These are phyloP conservation scores for Casuarina cunninghamiana DNA, from an alignment of 306 rosid genomes.

Conservation along the genomic window DNA sequence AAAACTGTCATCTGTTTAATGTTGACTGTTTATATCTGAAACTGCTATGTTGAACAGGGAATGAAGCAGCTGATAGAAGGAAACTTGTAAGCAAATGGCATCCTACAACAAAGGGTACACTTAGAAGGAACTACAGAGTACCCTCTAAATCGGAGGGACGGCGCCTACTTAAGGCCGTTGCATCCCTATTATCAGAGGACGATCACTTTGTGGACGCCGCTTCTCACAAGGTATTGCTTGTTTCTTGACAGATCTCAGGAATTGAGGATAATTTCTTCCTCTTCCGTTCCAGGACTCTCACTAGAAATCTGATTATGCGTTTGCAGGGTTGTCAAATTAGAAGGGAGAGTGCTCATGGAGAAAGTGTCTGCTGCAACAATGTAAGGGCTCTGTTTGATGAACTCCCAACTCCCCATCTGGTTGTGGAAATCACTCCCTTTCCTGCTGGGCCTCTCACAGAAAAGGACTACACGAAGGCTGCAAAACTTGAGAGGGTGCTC, in stretches of 20 bases:
- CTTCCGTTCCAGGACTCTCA: not conserved
- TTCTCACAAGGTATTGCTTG: constrained; percentile 78
- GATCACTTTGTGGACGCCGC: constrained; percentile 28
- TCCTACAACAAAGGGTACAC: too few relatives aligned
- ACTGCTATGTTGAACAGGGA: constrained; percentile 15
- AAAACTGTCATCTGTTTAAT: not conserved
- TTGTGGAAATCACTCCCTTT: constrained; percentile 86
- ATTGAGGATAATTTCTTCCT: too few relatives aligned
- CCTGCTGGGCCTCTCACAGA: constrained; percentile 80
- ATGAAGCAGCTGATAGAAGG: too few relatives aligned
- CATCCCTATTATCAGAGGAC: too few relatives aligned
- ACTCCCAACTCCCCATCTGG: constrained; percentile 88
- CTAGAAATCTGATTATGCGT: constrained; percentile 4
- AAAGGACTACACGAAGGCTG: constrained; percentile 54
- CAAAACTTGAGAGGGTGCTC: too few relatives aligned
- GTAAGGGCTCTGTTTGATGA: constrained; percentile 96
- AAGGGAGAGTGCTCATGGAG: constrained; percentile 30
- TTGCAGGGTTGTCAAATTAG: constrained; percentile 91
- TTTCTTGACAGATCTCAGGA: not conserved
- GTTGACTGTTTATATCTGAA: not conserved
- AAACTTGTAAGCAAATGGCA: too few relatives aligned
- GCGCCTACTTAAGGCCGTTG: constrained; percentile 35
- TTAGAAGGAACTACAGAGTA: constrained; percentile 83
- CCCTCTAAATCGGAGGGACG: constrained; percentile 83
- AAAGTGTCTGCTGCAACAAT: constrained; percentile 95